Percentiles rank a stretch among this genome's conserved stretches.
Evolutionary conservation across 306 rosid species (phyloP).

Genomic region (Dryas drummondii): DNA sequence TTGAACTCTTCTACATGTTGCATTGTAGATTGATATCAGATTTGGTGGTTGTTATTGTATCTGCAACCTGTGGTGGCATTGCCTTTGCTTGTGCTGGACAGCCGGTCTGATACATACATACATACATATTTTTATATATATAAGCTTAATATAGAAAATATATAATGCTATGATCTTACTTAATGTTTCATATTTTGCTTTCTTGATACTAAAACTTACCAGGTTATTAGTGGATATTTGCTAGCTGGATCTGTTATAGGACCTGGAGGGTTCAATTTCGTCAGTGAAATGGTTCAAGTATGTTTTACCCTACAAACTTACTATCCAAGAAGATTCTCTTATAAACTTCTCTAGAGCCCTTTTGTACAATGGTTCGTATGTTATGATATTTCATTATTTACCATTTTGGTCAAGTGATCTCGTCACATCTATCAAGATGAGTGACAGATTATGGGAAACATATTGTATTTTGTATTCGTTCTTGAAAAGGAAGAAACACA

Average conservation of each 20-base stretch:
- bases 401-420: background rate
- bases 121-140: background rate
- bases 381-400: background rate
- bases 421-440: background rate
- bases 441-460: background rate
- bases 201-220: slow-evolving; percentile 21
- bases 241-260: slow-evolving; percentile 57
- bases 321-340: slow-evolving; percentile 6
- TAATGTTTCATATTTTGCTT: slow-evolving; percentile 8
- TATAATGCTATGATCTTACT: background rate
- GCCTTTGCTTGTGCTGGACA: slow-evolving; percentile 68
- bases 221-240: slow-evolving; percentile 59
- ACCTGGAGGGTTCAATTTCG: slow-evolving; percentile 54
- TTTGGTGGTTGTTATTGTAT: slow-evolving; percentile 53
- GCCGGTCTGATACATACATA: slow-evolving; percentile 37
- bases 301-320: slow-evolving; percentile 14
- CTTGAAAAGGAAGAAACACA: background rate
- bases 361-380: background rate
- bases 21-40: slow-evolving; percentile 51
- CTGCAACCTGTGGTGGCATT: slow-evolving; percentile 61
- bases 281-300: slow-evolving; percentile 67
- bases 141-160: background rate
- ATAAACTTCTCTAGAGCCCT: background rate
- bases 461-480: background rate
- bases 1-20: slow-evolving; percentile 19